phyloP scores from a whole-genome alignment of 2,329 filamentous ascomycete species.

The Didymella exigua region DNA sequence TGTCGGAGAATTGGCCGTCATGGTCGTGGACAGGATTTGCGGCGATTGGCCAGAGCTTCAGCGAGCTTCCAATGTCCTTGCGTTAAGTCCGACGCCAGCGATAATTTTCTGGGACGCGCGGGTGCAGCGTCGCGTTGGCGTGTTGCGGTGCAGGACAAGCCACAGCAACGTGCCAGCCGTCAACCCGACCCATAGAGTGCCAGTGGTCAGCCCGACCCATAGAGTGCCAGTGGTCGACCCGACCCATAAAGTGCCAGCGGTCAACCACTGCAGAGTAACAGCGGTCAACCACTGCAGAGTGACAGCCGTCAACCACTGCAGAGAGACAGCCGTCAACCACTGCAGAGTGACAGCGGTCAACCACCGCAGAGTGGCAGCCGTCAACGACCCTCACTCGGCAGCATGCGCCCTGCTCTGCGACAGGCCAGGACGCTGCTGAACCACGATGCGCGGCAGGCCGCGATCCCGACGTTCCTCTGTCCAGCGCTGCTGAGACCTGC shows the following conservation, averaged over 20 bases:
- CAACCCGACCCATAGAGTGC: neutral
- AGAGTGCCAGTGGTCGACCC: neutral
- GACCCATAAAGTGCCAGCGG: neutral
- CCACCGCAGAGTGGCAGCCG: no score
- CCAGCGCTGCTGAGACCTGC: slow-evolving; percentile 39
- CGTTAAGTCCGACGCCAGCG: slow-evolving; percentile 19
- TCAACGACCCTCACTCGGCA: slow-evolving; percentile 12
- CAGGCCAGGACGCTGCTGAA: slow-evolving; percentile 36
- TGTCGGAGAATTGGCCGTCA: slow-evolving; percentile 19
- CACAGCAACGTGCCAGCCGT: neutral
- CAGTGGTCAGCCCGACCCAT: neutral
- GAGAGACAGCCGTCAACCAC: no score
- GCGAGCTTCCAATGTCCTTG: slow-evolving; percentile 17
- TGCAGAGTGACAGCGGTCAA: no score
- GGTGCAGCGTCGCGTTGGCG: slow-evolving; percentile 4
- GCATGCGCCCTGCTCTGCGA: slow-evolving; percentile 42
- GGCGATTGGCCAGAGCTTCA: slow-evolving; percentile 24
- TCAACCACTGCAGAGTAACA: no score
- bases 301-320: no score
- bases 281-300: no score
- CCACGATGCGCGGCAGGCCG: slow-evolving; percentile 29
- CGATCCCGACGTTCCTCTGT: slow-evolving; percentile 44
- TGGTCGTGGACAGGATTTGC: slow-evolving; percentile 18
- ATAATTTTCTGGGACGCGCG: slow-evolving; percentile 29
- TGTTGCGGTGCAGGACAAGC: slow-evolving; percentile 5